Conservation (phyloP, 1,284 basidiomycete species). For the Malassezia globosa region DNA sequence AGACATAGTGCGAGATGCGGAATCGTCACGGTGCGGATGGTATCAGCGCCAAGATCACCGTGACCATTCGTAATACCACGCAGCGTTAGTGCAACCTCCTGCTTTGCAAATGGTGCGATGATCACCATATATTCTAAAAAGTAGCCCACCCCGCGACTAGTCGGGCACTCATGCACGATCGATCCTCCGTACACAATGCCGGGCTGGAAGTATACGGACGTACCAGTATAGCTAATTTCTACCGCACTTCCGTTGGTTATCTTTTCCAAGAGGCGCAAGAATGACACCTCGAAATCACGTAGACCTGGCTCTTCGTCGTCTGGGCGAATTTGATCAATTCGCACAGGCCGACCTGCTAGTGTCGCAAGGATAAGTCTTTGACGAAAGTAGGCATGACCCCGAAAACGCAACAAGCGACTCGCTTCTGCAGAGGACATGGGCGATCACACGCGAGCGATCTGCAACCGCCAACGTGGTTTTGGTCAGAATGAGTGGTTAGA, state of each 20-base stretch:
- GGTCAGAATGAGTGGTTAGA: no score
- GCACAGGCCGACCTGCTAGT: conserved; percentile 72
- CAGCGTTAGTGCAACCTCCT: conserved; percentile 66
- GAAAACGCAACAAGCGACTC: conserved; percentile 51
- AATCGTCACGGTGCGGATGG: conserved; percentile 79
- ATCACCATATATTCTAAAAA: conserved; percentile 82
- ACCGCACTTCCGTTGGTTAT: conserved; percentile 87
- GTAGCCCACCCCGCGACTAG: conserved; percentile 79
- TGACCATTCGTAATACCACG: conserved; percentile 77
- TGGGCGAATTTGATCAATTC: conserved; percentile 77
- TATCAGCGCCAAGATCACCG: conserved; percentile 55
- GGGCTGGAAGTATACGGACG: conserved; percentile 62
- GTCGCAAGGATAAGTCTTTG: conserved; percentile 76
- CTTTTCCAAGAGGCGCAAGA: conserved; percentile 78
- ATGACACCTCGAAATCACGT: conserved; percentile 83
- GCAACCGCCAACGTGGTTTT: no score
- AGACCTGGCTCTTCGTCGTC: conserved; percentile 90
- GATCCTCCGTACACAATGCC: conserved; percentile 78
- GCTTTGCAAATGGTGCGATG: conserved; percentile 87
- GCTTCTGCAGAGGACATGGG: conserved; percentile 5
- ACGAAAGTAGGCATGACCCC: conserved; percentile 71
- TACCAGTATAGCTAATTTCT: conserved; percentile 79
- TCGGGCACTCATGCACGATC: conserved; percentile 73
- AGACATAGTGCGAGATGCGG: conserved; percentile 77
- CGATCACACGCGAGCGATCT: no score